Evolutionary conservation across 306 rosid genomes (phyloP).

Genomic region (Rosa chinensis): DNA sequence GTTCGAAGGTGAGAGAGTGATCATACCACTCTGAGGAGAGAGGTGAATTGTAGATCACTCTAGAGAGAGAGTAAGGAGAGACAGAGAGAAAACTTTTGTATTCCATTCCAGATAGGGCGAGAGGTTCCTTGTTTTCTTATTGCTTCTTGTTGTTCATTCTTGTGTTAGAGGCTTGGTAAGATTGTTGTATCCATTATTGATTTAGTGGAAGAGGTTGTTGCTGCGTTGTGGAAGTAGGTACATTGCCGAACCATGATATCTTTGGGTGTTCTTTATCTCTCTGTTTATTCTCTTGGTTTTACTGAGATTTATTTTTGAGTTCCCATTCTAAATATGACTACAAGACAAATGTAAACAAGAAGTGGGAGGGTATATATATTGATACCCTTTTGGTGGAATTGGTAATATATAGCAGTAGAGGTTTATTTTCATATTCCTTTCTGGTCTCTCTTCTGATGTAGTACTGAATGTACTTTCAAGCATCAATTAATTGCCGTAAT

Average conservation of each 20-base stretch:
- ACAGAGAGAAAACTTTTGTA: neutral
- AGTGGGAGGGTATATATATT: neutral
- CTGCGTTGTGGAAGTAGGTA: neutral
- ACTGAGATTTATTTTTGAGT: neutral
- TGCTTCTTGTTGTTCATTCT: too few species aligned
- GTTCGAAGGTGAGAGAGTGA: neutral
- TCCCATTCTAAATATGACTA: neutral
- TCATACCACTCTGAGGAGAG: neutral
- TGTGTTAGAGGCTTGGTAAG: too few species aligned
- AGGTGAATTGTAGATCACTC: neutral
- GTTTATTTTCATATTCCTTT: neutral
- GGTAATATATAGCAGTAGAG: neutral
- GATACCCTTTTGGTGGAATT: neutral
- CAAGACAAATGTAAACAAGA: neutral
- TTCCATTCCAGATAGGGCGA: too few species aligned
- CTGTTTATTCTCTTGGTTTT: neutral
- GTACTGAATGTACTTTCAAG: neutral
- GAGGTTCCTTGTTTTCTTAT: too few species aligned
- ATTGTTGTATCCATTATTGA: too few species aligned
- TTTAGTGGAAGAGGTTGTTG: neutral
- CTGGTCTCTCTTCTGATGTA: neutral
- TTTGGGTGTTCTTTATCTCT: neutral
- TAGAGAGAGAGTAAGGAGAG: neutral
- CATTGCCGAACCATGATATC: neutral
- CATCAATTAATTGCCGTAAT: neutral